Percentiles rank a stretch among this genome's conserved stretches.
Evolutionary conservation across 805 yeast species (phyloP).

Genomic region (Deakozyma indianensis): DNA sequence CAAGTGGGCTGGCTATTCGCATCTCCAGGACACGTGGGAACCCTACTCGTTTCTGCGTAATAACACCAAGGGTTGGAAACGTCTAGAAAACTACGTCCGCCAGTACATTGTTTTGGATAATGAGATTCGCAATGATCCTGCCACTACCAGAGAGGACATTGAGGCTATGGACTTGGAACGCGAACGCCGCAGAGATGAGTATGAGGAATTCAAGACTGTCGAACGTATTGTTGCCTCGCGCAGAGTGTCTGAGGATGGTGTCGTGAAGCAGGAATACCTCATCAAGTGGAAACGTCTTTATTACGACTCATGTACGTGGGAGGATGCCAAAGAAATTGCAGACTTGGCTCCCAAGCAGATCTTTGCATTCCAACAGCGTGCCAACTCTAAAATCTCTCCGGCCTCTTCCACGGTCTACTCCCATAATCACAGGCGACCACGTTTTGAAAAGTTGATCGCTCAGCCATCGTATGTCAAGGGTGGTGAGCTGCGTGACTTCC

Average conservation of each 20-base stretch:
- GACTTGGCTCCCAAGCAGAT: constrained; percentile 74
- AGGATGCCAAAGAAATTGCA: constrained; percentile 77
- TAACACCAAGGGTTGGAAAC: constrained; percentile 59
- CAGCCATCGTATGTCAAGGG: constrained; percentile 86
- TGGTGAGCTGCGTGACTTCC: constrained; percentile 92
- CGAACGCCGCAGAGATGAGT: constrained; percentile 72
- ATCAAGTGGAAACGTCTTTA: constrained; percentile 90
- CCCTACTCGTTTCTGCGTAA: constrained; percentile 31
- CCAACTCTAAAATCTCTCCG: constrained; percentile 75
- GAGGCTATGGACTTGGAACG: constrained; percentile 88
- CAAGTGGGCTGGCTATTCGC: constrained; percentile 82
- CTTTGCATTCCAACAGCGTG: constrained; percentile 63
- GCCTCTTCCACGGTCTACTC: constrained; percentile 67
- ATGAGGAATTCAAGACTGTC: constrained; percentile 68
- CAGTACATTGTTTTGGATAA: constrained; percentile 59
- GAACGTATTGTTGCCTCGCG: constrained; percentile 84
- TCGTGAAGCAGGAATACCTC: constrained; percentile 58
- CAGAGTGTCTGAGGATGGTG: constrained; percentile 37
- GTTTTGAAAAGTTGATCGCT: constrained; percentile 68
- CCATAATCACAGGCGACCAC: constrained; percentile 45
- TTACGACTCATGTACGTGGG: constrained; percentile 97
- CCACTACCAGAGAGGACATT: constrained; percentile 77
- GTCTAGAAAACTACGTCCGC: constrained; percentile 80
- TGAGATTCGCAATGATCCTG: constrained; percentile 64
- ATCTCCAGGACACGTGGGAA: constrained; percentile 94